Percentiles rank a stretch among this genome's conserved stretches.
These are phyloP conservation scores for Zygoascus hellenicus DNA, from an alignment of 1,139 yeast species.

Conservation along the genomic window DNA sequence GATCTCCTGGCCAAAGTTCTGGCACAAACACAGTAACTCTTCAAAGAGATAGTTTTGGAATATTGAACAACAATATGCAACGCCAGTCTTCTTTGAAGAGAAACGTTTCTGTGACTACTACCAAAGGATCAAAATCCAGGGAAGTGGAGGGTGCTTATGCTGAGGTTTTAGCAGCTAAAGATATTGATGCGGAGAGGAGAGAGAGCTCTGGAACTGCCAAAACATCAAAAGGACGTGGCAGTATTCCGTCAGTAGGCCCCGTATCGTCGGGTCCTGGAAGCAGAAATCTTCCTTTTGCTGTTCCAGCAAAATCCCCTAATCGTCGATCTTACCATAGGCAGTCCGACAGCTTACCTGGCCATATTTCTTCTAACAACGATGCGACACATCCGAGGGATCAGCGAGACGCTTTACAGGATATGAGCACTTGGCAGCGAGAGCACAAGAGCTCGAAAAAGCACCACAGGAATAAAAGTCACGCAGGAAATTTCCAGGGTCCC, in stretches of 20 bases:
- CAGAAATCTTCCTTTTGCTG: not conserved
- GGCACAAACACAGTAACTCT: constrained; percentile 1
- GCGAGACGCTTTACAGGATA: not conserved
- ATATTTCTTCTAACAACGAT: not conserved
- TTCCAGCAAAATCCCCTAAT: not conserved
- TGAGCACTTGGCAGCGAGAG: constrained; percentile 8
- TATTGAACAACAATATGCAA: too few species aligned
- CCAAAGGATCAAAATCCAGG: not conserved
- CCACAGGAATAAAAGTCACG: not conserved
- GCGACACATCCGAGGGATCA: not conserved
- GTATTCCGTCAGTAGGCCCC: not conserved
- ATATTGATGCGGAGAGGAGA: not conserved
- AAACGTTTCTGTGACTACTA: not conserved
- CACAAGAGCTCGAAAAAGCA: constrained; percentile 1
- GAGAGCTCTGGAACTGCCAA: constrained; percentile 1
- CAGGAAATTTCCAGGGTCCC: not conserved
- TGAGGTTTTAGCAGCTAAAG: not conserved
- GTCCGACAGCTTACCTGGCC: not conserved
- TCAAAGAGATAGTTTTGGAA: not conserved
- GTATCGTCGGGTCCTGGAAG: not conserved
- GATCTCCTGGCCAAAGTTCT: constrained; percentile 1
- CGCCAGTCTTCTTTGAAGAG: not conserved
- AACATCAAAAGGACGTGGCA: not conserved
- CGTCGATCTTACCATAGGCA: not conserved
- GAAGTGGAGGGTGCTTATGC: not conserved